phyloP scores from a whole-genome alignment of 2,329 filamentous ascomycete genomes.

The Alternaria triticimaculans region DNA sequence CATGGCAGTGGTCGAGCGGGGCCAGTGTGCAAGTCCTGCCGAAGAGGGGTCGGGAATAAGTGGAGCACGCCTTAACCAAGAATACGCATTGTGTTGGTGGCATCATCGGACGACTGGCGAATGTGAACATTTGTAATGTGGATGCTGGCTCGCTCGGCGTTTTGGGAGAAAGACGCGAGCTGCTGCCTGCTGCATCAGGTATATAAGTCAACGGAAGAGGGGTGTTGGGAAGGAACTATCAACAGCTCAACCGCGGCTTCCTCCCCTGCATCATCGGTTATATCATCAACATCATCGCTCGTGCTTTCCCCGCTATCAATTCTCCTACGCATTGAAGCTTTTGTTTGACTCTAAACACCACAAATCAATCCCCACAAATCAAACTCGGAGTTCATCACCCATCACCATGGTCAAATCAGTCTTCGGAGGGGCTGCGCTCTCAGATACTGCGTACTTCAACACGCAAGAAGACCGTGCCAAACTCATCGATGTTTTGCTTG shows the following conservation, averaged over 20 bases:
- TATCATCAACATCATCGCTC: neutral
- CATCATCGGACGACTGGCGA: neutral
- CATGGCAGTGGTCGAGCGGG: neutral
- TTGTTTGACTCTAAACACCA: neutral
- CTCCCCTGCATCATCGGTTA: neutral
- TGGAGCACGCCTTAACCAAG: neutral
- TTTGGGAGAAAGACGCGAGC: neutral
- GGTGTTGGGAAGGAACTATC: neutral
- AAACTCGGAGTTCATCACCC: neutral
- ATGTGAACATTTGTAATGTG: neutral
- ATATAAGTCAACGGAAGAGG: slow-evolving; percentile 1
- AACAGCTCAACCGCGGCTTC: neutral
- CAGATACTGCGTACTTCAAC: slow-evolving; percentile 20
- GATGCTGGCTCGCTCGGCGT: neutral
- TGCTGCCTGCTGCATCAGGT: neutral
- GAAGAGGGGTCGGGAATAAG: neutral
- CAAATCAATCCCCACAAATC: neutral
- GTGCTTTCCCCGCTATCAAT: neutral
- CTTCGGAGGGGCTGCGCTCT: slow-evolving; percentile 44
- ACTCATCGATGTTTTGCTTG: slow-evolving; percentile 40
- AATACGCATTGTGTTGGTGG: neutral
- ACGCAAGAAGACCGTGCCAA: slow-evolving; percentile 19
- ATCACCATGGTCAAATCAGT: slow-evolving; percentile 44
- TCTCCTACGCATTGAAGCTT: neutral
- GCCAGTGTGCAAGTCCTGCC: neutral